Evolutionary conservation across 768 basidiomycete genomes (phyloP), one percentile per base, ranked within the genome.

Genomic region (Termitomyces sp.): DNA sequence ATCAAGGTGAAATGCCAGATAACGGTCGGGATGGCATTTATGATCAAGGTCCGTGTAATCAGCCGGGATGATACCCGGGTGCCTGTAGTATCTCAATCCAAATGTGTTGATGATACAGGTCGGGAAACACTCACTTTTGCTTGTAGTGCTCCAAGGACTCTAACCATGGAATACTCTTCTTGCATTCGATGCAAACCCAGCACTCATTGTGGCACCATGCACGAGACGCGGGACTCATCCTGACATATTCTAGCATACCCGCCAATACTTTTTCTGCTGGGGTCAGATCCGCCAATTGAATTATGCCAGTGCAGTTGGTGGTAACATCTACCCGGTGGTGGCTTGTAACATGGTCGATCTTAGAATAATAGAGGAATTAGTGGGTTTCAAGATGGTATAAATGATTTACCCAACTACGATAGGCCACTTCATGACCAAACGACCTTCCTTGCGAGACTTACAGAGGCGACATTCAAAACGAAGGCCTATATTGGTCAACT

Each of bases 401-500:
- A 51, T 35, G 18, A 35, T 35, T 20, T 28, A 40, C 61, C 16
- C 55, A n/a, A 63, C 60, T 16, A 61, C 59, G 20, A n/a, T 35
- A 22, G 60, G 64, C 65, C 66, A 67, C 40, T 38, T 63, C 65
- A 66, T 66, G 15, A 64, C 4, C 13, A 64, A 52, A 4, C 65
- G 60, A 39, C 65, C 65, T 42, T 64, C 45, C 38, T 44, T 12
- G 15, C 15, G 32, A 39, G 62, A 44, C 8, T 18, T 35, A 32
- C 65, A 66, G 32, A 24, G 13, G 20, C 33, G 38, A 38, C 65
- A 66, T 50, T 64, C 65, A 33, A 66, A 63, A n/a, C 35, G 44
- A 28, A 46, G 45, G 22, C 32, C 61, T 24, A 11, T 38, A 28
- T 22, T 15, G 40, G 33, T 35, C 12, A 57, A 33, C n/a, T 51